Base-by-base conservation (phyloP, 2,329 filamentous ascomycete genomes). In the Exophiala viscosa region DNA sequence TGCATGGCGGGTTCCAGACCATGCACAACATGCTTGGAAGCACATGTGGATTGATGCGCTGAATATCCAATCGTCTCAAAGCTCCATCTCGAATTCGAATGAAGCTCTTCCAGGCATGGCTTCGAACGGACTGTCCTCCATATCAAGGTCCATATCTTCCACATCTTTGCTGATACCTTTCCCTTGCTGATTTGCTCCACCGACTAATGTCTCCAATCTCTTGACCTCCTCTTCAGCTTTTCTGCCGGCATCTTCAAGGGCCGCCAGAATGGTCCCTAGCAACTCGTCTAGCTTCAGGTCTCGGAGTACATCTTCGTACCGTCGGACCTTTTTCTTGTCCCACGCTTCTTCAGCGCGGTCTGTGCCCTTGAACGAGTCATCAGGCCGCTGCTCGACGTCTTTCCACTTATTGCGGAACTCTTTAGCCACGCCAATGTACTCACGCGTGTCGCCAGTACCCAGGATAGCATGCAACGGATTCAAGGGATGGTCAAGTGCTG, bases 351-450 rank as follows among this genome's bases (percentile, higher is more conserved):
- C 17, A 65, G 62, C 13, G 51, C 49, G 5, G 67, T 54, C 58
- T 18, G 42, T 18, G 8, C 49, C 57, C 9, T 28, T 13, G 42
- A 57, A 57, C 3, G 48, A 54, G 11, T 60, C 58, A n/a, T 54
- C 49, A 10, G 49, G 49, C 15, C 54, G 50, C 42, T 48, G 36
- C 41, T 62, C 60, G 15, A 58, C 55, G 31, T 61, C 59, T 47
- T 89, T 89, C 86, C 86, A 89, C 8, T 81, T 74, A 60, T 89
- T 89, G 1, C 86, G 74, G 50, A 87, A 75, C 58, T 87, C 84
- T 65, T 89, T 89, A 1, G 86, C 86, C 48, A 80, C 73, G 46
- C 76, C 75, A 3, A 90, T 73, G 48, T 85, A 80, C n/a, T 72
- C 70, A 9, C 77, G 73, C 4, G 84, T 81, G 2, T 78, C 73